Base-by-base conservation (phyloP, 2,329 filamentous ascomycete species). In the Fusarium annulatum region DNA sequence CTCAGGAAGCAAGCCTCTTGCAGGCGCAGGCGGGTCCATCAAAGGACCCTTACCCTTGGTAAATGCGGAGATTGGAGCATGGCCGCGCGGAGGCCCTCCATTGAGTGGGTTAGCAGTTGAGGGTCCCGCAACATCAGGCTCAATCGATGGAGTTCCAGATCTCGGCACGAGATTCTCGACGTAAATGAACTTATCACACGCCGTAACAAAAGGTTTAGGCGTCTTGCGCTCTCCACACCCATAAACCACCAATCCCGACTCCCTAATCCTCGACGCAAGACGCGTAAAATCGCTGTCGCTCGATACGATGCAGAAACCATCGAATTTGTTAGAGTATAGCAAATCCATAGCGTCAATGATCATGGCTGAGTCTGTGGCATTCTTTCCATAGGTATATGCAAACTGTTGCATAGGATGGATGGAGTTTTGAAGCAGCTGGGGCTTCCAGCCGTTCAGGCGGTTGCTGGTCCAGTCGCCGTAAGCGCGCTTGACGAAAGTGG, bases 321-420 rank as follows among this genome's bases (percentile, higher is more conserved):
- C 77, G 38, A 81, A 81, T 9, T 74, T 75, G 42, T 76, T 73
- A 0, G 80, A 72, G 51, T 82, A 81, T 3, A 83, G 62, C 16
- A 83, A 72, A 61, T 83, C 81, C 81, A 83, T 83, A 36, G 81
- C 81, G 46, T 83, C 81, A 41, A 83, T 82, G 5, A 82, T 76
- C 80, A 82, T 81, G 51, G 81, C 81, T 0, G 77, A 70, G 48
- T 82, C 81, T 3, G 80, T 82, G 3, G 81, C 67, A 46, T 82
- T 83, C 55, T 82, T 82, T n/a, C 80, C 80, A 0, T 67, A 48
- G 0, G 81, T 83, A 46, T 82, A 82, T 5, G 80, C 76, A 28
- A 82, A 82, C 58, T 82, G 81, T 64, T 83, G 80, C 6, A 82
- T 79, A 0, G 81, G 81, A 64, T 82, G 79, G 33, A 82, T 81